These are phyloP conservation scores for Fusarium hainanense DNA, from an alignment of 2,329 filamentous ascomycete genomes.

Conservation along the genomic window DNA sequence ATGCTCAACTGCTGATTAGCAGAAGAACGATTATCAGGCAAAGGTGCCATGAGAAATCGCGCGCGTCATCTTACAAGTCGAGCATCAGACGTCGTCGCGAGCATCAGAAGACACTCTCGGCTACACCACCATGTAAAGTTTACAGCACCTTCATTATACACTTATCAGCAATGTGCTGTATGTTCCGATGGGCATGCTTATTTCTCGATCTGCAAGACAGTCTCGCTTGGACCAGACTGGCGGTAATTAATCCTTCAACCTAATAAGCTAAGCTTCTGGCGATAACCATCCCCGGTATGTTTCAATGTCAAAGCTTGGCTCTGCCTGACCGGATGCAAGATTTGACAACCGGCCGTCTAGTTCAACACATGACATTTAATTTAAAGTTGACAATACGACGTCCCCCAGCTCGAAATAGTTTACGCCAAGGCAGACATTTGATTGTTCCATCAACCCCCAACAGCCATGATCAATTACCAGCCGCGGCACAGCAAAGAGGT, in stretches of 20 bases:
- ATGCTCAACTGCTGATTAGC: conserved; percentile 18
- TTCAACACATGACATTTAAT: conserved; percentile 12
- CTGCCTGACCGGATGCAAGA: neutral
- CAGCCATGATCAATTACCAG: conserved; percentile 26
- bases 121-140: conserved; percentile 2
- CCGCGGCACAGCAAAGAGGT: conserved; percentile 4
- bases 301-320: conserved; percentile 2
- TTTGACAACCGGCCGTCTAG: neutral
- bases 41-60: neutral
- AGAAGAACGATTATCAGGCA: conserved; percentile 5
- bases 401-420: neutral
- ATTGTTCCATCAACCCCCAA: conserved; percentile 5
- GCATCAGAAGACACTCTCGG: conserved; percentile 20
- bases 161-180: neutral
- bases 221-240: neutral
- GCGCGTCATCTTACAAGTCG: conserved; percentile 2
- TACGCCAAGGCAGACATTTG: conserved; percentile 7
- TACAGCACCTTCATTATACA: neutral
- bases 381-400: conserved; percentile 7
- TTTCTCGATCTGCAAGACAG: conserved; percentile 1
- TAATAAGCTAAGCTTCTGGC: conserved; percentile 1
- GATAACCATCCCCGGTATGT: neutral
- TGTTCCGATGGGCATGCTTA: neutral
- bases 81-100: neutral
- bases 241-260: neutral